Evolutionary conservation across 2,329 filamentous ascomycete genomes (phyloP).

Genomic region (Ophiostoma sp.): DNA sequence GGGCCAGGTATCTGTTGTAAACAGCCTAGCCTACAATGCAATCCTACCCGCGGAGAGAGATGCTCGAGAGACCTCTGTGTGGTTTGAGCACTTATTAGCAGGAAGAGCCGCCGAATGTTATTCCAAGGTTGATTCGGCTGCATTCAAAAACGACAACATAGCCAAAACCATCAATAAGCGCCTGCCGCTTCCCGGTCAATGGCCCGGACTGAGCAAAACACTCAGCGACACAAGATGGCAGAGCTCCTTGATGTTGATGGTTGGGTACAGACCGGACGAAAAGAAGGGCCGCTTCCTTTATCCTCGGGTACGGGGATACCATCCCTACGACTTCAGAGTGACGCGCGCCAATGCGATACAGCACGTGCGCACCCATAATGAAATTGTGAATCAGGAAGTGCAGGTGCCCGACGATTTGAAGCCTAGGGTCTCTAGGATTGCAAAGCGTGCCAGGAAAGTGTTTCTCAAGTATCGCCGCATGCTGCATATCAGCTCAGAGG

Average conservation of each 20-base stretch:
- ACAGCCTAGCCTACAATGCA: background rate
- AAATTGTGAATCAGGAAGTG: background rate
- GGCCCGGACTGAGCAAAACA: constrained; percentile 3
- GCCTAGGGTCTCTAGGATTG: background rate
- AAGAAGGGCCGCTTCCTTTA: background rate
- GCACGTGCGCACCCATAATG: background rate
- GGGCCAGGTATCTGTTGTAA: background rate
- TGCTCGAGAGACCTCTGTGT: background rate
- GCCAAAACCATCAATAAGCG: background rate
- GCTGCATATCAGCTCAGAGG: background rate
- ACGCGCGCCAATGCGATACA: background rate
- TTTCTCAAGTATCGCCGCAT: constrained; percentile 1
- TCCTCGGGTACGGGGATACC: background rate
- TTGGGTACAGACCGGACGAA: background rate
- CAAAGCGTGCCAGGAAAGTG: background rate
- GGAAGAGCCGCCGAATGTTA: background rate
- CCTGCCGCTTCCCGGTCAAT: background rate
- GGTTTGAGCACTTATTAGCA: background rate
- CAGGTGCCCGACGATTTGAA: background rate
- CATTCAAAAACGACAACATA: background rate
- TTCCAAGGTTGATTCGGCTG: background rate
- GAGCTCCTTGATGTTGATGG: background rate
- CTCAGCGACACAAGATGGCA: background rate
- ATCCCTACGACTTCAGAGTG: background rate
- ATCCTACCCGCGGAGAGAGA: background rate